These are phyloP conservation scores for Tinospora cordifolia DNA, from an alignment of 164 flowering plant genomes.

Conservation along the genomic window DNA sequence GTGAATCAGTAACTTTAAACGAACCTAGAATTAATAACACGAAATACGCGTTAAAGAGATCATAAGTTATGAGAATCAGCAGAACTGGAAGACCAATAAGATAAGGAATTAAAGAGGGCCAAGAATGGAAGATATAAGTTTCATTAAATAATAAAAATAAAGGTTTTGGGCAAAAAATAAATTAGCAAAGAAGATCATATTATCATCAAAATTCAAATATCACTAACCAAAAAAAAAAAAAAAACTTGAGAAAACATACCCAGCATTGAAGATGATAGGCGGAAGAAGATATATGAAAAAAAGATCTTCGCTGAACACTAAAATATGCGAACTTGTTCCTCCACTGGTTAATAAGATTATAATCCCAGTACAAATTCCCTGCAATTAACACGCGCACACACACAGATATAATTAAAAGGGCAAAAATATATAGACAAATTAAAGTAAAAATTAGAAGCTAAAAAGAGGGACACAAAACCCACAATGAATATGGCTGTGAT, in stretches of 20 bases:
- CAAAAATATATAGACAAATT: background rate
- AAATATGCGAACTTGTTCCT: slow-evolving; percentile 56
- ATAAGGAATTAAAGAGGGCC: background rate
- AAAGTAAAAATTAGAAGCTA: background rate
- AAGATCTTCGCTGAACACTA: slow-evolving; percentile 72
- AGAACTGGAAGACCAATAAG: background rate
- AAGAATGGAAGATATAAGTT: background rate
- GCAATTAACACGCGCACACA: slow-evolving; percentile 14
- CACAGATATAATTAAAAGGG: background rate
- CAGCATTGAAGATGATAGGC: slow-evolving; percentile 70
- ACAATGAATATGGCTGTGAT: slow-evolving; percentile 75
- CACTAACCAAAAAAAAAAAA: background rate
- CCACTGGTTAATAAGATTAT: slow-evolving; percentile 46
- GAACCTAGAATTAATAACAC: background rate
- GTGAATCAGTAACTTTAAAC: background rate
- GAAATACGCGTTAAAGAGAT: background rate
- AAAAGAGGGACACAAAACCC: slow-evolving; percentile 18
- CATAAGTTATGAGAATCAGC: too few relatives aligned
- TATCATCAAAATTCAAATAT: background rate
- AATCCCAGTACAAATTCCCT: slow-evolving; percentile 62
- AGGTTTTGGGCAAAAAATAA: background rate
- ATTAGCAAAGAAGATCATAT: background rate
- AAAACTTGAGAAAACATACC: slow-evolving; percentile 29
- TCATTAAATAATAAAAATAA: background rate
- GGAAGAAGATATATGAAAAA: slow-evolving; percentile 76